Evolutionary conservation across 495 filamentous ascomycete species (phyloP).

Genomic region (Aspergillus cristatus): DNA sequence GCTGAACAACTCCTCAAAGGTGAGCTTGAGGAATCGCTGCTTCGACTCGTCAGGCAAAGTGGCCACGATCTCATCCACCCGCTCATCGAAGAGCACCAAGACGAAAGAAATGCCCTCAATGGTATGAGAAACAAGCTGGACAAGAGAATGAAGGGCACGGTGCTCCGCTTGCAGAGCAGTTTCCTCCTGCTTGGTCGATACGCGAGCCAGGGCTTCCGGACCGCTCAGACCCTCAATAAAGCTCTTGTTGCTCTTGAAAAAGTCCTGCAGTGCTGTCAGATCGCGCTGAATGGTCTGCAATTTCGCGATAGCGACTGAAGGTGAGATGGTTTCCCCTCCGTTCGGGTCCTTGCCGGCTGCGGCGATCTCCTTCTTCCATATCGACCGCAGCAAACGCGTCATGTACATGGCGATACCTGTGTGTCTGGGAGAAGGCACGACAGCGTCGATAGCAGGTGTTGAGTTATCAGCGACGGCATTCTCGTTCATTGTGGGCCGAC

Average conservation of each 20-base stretch:
- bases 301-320: conserved; percentile 51
- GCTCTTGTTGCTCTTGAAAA: conserved; percentile 73
- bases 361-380: conserved; percentile 69
- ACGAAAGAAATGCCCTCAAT: conserved; percentile 96
- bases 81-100: conserved; percentile 84
- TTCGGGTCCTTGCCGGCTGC: conserved; percentile 49
- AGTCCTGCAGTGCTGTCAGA: conserved; percentile 65
- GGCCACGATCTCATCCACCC: conserved; percentile 78
- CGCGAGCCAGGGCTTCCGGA: conserved; percentile 64
- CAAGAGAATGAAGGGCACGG: conserved; percentile 77
- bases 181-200: conserved; percentile 75
- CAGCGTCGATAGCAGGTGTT: conserved; percentile 58
- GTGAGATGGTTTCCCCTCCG: conserved; percentile 35
- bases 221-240: conserved; percentile 90
- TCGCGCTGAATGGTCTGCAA: conserved; percentile 69
- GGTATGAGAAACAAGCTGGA: conserved; percentile 71
- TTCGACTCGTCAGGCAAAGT: conserved; percentile 61
- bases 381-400: conserved; percentile 67
- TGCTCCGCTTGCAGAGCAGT: conserved; percentile 86
- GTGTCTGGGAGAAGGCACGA: conserved; percentile 80
- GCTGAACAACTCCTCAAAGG: conserved; percentile 80
- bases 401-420: conserved; percentile 83
- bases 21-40: conserved; percentile 61
- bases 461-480: conserved; percentile 56
- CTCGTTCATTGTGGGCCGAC: conserved; percentile 68